These are phyloP conservation scores for Solanum clarkiae DNA, from an alignment of 257 asterid genomes.

Conservation along the genomic window DNA sequence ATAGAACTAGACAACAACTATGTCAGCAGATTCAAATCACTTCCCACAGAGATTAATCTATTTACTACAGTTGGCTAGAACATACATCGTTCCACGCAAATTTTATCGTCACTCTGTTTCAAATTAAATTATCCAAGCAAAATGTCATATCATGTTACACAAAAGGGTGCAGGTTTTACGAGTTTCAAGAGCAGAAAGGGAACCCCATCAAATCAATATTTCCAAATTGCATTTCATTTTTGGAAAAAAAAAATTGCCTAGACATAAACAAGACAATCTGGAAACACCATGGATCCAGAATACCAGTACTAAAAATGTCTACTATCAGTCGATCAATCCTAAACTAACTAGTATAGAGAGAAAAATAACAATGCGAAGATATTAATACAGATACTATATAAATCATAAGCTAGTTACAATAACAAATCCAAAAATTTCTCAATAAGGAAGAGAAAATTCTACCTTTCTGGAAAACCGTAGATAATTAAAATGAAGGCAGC, in stretches of 20 bases:
- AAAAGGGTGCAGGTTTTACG: neutral
- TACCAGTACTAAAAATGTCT: neutral
- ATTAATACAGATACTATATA: neutral
- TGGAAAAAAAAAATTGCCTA: neutral
- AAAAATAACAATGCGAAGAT: neutral
- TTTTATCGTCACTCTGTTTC: neutral
- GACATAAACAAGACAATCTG: neutral
- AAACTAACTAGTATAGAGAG: neutral
- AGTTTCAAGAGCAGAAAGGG: neutral
- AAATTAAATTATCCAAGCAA: neutral
- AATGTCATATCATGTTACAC: neutral
- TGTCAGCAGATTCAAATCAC: neutral
- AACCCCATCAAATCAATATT: neutral
- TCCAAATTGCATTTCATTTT: neutral
- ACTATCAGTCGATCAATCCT: neutral
- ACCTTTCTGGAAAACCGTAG: neutral
- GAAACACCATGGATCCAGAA: neutral
- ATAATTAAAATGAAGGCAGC: neutral
- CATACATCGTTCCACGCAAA: neutral
- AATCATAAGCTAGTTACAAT: neutral
- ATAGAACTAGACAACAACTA: neutral
- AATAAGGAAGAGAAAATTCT: neutral
- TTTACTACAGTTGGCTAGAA: neutral
- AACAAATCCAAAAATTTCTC: neutral
- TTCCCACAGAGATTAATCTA: neutral